Conservation (phyloP, 768 basidiomycete species). For the Pluteus cervinus region DNA sequence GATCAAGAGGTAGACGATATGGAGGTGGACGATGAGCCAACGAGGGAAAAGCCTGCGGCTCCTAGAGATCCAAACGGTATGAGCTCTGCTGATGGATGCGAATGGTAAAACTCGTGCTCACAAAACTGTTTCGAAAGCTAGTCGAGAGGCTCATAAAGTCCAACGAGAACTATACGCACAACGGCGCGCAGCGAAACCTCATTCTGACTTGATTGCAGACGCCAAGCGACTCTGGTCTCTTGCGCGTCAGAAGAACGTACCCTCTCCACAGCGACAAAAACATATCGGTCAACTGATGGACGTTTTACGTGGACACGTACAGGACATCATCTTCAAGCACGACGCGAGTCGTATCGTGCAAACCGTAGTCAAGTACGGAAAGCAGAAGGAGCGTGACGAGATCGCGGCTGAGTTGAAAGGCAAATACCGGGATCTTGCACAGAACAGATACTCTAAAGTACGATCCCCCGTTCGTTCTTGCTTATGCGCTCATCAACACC, state of each 20-base stretch:
- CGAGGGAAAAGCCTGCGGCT: constrained; percentile 15
- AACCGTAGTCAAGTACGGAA: constrained; percentile 77
- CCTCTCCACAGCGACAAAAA: constrained; percentile 64
- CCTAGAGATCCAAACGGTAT: constrained; percentile 58
- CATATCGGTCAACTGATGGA: constrained; percentile 71
- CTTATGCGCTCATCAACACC: not conserved
- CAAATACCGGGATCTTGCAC: constrained; percentile 67
- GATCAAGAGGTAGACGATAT: constrained; percentile 27
- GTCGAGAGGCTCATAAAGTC: constrained; percentile 64
- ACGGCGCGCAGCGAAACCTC: constrained; percentile 72
- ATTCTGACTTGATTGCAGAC: constrained; percentile 59
- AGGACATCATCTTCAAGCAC: constrained; percentile 86
- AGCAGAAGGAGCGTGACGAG: constrained; percentile 68
- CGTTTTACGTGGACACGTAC: constrained; percentile 73
- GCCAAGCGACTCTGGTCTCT: constrained; percentile 78
- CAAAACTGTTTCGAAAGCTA: constrained; percentile 29
- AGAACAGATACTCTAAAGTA: constrained; percentile 90
- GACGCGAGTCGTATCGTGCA: constrained; percentile 86
- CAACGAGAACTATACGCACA: constrained; percentile 64
- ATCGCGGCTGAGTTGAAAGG: constrained; percentile 83
- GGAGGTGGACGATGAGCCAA: constrained; percentile 23
- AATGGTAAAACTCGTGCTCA: constrained; percentile 2
- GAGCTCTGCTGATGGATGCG: constrained; percentile 7
- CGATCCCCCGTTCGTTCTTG: constrained; percentile 8
- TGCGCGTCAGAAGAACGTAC: constrained; percentile 66